Evolutionary conservation across 2,329 filamentous ascomycete species (phyloP), one percentile per base, ranked within the genome.

Genomic region (Sporothrix inflata): DNA sequence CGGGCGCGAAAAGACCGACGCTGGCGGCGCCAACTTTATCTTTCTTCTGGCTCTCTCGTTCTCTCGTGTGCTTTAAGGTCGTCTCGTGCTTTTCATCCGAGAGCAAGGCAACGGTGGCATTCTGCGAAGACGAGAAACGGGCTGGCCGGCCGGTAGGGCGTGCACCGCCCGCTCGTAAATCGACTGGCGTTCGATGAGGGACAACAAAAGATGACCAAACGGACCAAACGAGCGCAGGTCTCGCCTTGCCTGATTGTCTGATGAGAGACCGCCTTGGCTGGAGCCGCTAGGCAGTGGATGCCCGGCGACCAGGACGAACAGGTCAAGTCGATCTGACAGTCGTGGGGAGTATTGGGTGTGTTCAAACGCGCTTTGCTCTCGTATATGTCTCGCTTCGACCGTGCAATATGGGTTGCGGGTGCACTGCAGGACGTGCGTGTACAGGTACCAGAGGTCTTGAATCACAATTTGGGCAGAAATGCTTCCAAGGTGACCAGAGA

Each of bases 391-490:
- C 66, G 66, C 49, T 55, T 45, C 66, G 66, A 42, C 49, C 49
- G 66, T 42, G 49, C 34, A 69, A 69, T 49, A 69, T 45, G 49
- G 47, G 49, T 19, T 55, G 47, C 49, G 49, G 66, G 42, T 11
- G 66, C 21, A 42, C 49, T 55, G 66, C 30, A 69, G 66, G 47
- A 27, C 27, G 66, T 42, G 66, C 34, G 67, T 30, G 67, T 47
- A 24, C 66, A 24, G 30, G 67, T 69, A 51, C 69, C 68, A 30
- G 40, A 34, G 68, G 63, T 61, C 55, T 24, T 61, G 24, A 63
- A 70, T 65, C 66, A 65, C 57, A 69, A 5, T 63, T 72, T 66
- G 71, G 71, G 71, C 71, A 72, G 30, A 42, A 63, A 72, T 72
- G 71, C 71, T 57, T 65, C 27, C 38, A 69, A 40, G 21, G 16